These are phyloP conservation scores for Rhodotorula paludigena DNA, from an alignment of 768 basidiomycete species.

Conservation along the genomic window DNA sequence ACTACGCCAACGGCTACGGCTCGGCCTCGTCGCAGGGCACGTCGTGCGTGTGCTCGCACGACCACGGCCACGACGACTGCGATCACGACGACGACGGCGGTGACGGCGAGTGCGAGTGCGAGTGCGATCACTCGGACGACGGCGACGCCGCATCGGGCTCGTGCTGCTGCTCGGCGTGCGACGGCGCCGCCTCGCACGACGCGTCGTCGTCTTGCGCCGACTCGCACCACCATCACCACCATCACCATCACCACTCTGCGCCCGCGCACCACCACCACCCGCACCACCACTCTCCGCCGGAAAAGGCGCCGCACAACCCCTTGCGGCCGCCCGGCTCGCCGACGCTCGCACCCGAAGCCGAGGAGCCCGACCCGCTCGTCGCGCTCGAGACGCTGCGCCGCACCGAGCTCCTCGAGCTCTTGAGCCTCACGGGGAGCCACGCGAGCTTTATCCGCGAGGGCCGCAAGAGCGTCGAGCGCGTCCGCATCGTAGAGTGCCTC, in stretches of 20 bases:
- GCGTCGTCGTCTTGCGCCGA: background rate
- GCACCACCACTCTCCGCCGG: constrained; percentile 2
- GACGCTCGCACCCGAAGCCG: constrained; percentile 26
- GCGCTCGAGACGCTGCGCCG: constrained; percentile 32
- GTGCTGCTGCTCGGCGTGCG: background rate
- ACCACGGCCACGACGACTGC: background rate
- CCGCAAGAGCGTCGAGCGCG: constrained; percentile 36
- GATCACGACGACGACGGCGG: background rate
- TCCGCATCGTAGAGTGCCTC: constrained; percentile 37
- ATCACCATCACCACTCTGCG: background rate
- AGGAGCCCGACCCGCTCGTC: constrained; percentile 33
- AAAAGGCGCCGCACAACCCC: constrained; percentile 24
- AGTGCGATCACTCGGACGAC: background rate
- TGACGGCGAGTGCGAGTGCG: background rate
- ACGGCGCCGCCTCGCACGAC: background rate
- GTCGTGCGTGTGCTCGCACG: constrained; percentile 18
- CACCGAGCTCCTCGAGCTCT: constrained; percentile 37
- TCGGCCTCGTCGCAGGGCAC: constrained; percentile 12
- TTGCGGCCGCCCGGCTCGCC: constrained; percentile 33
- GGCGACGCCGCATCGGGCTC: background rate
- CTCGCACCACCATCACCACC: background rate
- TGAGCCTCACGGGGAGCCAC: constrained; percentile 34
- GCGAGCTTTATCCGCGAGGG: constrained; percentile 37
- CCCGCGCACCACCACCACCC: too few relatives aligned
- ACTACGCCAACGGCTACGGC: constrained; percentile 1